Evolutionary conservation across 2,329 filamentous ascomycete genomes (phyloP).

Genomic region (Nothomitra cinnamomea): DNA sequence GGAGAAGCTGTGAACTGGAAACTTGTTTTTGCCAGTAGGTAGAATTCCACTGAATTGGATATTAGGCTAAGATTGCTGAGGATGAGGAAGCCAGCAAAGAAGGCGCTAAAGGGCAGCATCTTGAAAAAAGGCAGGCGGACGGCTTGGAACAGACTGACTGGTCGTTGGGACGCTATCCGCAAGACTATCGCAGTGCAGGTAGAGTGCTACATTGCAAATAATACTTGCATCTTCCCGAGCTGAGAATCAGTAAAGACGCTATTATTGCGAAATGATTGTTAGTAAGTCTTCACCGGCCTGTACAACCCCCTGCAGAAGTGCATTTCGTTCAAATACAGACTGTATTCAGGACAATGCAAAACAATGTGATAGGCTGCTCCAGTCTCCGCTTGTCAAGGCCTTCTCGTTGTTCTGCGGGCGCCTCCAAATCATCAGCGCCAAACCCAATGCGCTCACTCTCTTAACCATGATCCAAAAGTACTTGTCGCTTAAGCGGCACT

Average conservation of each 20-base stretch:
- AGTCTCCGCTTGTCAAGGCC: too few species aligned
- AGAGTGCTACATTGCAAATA: slow-evolving; percentile 32
- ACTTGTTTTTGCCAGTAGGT: slow-evolving; percentile 32
- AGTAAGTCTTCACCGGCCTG: not conserved
- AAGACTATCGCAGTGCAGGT: slow-evolving; percentile 27
- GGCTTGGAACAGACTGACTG: slow-evolving; percentile 28
- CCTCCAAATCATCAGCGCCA: not conserved
- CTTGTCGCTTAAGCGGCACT: too few species aligned
- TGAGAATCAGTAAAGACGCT: slow-evolving; percentile 28
- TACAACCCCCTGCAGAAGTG: slow-evolving; percentile 16
- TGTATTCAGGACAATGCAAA: slow-evolving; percentile 26
- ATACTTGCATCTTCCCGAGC: slow-evolving; percentile 27
- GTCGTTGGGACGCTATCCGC: slow-evolving; percentile 23
- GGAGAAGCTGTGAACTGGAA: slow-evolving; percentile 26
- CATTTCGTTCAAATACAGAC: slow-evolving; percentile 28
- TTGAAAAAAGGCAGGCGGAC: slow-evolving; percentile 26
- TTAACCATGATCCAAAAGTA: too few species aligned
- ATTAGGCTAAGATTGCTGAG: slow-evolving; percentile 29
- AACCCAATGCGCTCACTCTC: too few species aligned
- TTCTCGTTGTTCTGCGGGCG: not conserved
- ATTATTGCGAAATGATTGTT: slow-evolving; percentile 7
- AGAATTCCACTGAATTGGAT: slow-evolving; percentile 30
- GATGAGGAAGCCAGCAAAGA: slow-evolving; percentile 30
- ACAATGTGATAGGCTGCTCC: not conserved
- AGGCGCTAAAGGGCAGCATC: slow-evolving; percentile 28